phyloP scores from a whole-genome alignment of 176 grass and related monocot genomes.

The Tillandsia leiboldiana region DNA sequence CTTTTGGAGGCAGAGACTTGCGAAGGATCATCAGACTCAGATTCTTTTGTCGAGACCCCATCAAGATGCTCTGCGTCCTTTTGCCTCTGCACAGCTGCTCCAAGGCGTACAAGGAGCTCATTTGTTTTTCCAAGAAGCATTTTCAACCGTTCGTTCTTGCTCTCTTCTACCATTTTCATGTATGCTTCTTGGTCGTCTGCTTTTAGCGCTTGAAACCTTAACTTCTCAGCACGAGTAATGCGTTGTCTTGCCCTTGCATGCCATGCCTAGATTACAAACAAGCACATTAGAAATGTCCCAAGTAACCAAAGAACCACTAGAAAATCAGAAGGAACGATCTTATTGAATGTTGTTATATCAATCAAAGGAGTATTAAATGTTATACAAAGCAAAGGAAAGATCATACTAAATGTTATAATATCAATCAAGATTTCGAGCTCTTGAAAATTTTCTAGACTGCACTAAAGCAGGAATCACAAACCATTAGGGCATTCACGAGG shows the following conservation, averaged over 20 bases:
- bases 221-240: conserved; percentile 68
- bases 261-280: conserved; percentile 49
- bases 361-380: too few relatives aligned
- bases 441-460: too few relatives aligned
- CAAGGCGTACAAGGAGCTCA: conserved; percentile 90
- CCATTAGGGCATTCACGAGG: too few relatives aligned
- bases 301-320: not conserved
- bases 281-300: not conserved
- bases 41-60: conserved; percentile 37
- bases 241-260: conserved; percentile 88
- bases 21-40: conserved; percentile 50
- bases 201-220: conserved; percentile 75
- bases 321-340: not conserved
- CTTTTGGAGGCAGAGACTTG: conserved; percentile 30
- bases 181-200: conserved; percentile 97
- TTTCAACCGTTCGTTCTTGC: conserved; percentile 97
- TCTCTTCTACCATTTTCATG: conserved; percentile 96
- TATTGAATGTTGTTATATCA: too few relatives aligned
- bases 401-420: too few relatives aligned
- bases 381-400: too few relatives aligned
- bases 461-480: too few relatives aligned
- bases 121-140: conserved; percentile 97
- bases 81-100: conserved; percentile 89
- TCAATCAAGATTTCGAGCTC: too few relatives aligned
- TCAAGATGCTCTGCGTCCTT: conserved; percentile 90